Evolutionary conservation across 2,329 filamentous ascomycete species (phyloP), one percentile per base, ranked within the genome.

Genomic region (Aspergillus brunneoviolaceus): DNA sequence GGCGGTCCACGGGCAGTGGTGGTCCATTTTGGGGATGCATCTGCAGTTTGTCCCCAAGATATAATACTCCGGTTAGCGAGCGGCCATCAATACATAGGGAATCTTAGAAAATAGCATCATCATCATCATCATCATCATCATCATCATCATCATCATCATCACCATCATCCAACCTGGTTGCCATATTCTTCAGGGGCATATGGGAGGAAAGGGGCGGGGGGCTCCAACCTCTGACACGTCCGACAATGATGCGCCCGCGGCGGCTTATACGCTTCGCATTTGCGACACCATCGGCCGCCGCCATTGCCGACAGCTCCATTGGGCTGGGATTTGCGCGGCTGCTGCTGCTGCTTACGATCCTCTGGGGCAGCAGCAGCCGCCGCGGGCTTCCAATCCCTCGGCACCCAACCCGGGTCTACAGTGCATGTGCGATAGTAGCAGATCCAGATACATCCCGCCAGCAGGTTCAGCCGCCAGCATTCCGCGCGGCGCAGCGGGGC

Each of bases 181-280:
- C 21, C 21, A 21, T 21, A 21, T 21, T 21, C 21, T 21, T 21
- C 21, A 21, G 21, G 21, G 21, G 21, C 21, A 21, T 21, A 21
- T 21, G 21, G 21, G 21, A 21, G 2, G 21, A 21, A 21, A 21
- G 21, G 21, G 21, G 21, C 21, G 21, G 21, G 21, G 21, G 21
- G n/a, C 2, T 2, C 48, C 73, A 57, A 85, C 85, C 84, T 82
- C 70, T 81, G 78, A 72, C 86, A 89, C 19, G 81, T 81, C 67
- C 85, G 87, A 73, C 86, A 89, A 70, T 89, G 86, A 75, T 89
- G 86, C 23, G 86, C 82, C 62, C 86, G 76, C 12, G 85, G 85
- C 5, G 86, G 85, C 68, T 89, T 89, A 59, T 79, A 77, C 45
- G 82, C 81, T 63, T 86, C 79, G 65, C 86, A 89, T 75, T 82